A percentile compares a stretch with the other conserved stretches of the same genome.
These are phyloP conservation scores for Aureobasidium subglaciale DNA, from an alignment of 2,329 filamentous ascomycete species.

Conservation along the genomic window DNA sequence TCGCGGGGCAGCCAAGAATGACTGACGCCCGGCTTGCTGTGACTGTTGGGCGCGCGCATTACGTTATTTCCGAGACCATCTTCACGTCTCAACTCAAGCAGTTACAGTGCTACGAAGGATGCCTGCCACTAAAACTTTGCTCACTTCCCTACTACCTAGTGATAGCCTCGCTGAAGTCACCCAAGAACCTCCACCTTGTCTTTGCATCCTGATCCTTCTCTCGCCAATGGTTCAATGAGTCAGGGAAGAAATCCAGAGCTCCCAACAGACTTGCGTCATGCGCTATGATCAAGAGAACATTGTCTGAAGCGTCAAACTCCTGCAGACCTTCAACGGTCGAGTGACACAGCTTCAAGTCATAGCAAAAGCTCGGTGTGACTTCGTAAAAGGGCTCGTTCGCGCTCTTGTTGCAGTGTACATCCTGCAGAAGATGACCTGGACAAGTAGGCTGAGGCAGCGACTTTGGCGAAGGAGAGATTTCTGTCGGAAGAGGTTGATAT, in stretches of 20 bases:
- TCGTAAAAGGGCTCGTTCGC: constrained; percentile 32
- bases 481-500: constrained; percentile 33
- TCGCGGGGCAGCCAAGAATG: background rate
- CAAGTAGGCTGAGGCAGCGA: constrained; percentile 26
- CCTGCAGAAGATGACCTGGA: constrained; percentile 35
- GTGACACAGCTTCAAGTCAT: constrained; percentile 29
- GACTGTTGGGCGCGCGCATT: background rate
- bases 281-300: constrained; percentile 41
- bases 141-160: constrained; percentile 14
- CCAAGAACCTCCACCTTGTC: constrained; percentile 44
- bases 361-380: constrained; percentile 27
- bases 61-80: background rate
- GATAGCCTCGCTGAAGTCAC: constrained; percentile 42
- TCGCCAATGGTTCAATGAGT: constrained; percentile 41
- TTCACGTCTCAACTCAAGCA: background rate
- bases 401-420: constrained; percentile 31
- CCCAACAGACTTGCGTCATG: constrained; percentile 41
- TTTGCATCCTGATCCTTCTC: constrained; percentile 41
- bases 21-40: background rate
- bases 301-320: constrained; percentile 39
- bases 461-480: constrained; percentile 31
- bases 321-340: constrained; percentile 40
- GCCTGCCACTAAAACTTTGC: background rate
- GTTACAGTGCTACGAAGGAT: background rate
- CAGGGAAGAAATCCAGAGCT: constrained; percentile 45